Base-by-base conservation (phyloP, 2,329 filamentous ascomycete species). In the Colletotrichum graminicola region DNA sequence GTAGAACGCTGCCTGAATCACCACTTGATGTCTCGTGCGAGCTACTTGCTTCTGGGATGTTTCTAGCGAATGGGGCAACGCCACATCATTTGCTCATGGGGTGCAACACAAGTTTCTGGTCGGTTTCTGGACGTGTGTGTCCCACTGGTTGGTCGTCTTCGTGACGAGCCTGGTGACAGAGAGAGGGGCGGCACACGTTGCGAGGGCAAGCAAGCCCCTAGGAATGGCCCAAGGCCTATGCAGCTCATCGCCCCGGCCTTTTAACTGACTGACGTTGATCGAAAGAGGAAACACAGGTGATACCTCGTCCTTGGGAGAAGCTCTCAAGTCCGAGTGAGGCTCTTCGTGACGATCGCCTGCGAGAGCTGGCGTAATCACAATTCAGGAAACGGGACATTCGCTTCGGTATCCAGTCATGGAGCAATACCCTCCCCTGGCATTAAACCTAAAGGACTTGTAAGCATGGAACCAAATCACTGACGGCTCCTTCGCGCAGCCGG, bases 1-100 rank as follows among this genome's bases (percentile, higher is more conserved):
- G 52, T 36, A 18, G 10, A 47, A 49, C 21, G 11, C 39, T 7
- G 14, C n/a, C n/a, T 7, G 11, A 16, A 26, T n/a, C 12, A 64
- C 23, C 49, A 32, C 23, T 34, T 55, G 51, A 43, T 26, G 36
- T 23, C 29, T 55, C n/a, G 41, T 34, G 39, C 34, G 34, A 54
- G 34, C 18, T 36, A 18, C 43, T 34, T 18, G 7, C 11, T 56
- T 56, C 54, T 10, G n/a, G 11, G 34, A 26, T 4, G 11, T 18
- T 34, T 18, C 26, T 36, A 21, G 47, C 64, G 47, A 66, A 61
- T 66, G 55, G 21, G 56, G 47, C 36, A 12, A 23, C 36, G 64
- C 64, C 64, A 66, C 64, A 61, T 54, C 11, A 32, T n/a, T 16
- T 34, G 10, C n/a, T 39, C 21, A 21, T 12, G 21, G 29, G 34